Evolutionary conservation across 2,329 filamentous ascomycete genomes (phyloP).

Genomic region (Stachybotrys chlorohalonatus): DNA sequence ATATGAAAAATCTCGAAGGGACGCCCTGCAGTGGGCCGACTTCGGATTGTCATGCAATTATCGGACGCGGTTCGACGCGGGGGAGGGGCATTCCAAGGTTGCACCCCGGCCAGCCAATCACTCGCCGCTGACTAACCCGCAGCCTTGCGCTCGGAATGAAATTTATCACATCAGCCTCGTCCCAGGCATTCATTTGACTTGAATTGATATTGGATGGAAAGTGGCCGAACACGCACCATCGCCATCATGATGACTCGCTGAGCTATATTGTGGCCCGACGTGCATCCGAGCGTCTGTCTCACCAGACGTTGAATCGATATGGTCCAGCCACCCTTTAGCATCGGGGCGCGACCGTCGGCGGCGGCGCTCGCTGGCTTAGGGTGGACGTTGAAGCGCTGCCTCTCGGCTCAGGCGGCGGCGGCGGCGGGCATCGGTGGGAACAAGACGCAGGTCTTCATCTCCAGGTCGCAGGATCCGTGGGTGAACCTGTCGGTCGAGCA

Average conservation of each 20-base stretch:
- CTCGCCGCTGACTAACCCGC: not conserved
- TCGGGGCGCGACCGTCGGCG: not conserved
- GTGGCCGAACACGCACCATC: not conserved
- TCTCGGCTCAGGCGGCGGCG: conserved; percentile 29
- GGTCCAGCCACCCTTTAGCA: not conserved
- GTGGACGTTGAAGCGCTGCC: conserved; percentile 5
- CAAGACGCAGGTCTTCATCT: conserved; percentile 61
- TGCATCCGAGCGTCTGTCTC: not conserved
- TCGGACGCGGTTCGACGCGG: conserved; percentile 3
- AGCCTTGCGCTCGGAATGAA: not conserved
- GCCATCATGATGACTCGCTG: not conserved
- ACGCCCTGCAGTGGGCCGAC: conserved; percentile 3
- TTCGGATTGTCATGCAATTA: conserved; percentile 1
- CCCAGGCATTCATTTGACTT: not conserved
- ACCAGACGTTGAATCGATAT: not conserved
- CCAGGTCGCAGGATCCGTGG: conserved; percentile 63
- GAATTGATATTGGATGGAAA: too few species aligned
- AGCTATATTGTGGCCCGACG: not conserved
- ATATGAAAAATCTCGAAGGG: not conserved
- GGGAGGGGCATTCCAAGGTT: conserved; percentile 6
- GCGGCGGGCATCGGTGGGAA: conserved; percentile 34
- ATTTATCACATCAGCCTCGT: not conserved
- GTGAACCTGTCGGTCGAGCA: conserved; percentile 94
- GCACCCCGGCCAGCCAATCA: not conserved
- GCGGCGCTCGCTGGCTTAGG: not conserved